Evolutionary conservation across 202 grass and related monocot species (phyloP).

Genomic region (Eragrostis tef): DNA sequence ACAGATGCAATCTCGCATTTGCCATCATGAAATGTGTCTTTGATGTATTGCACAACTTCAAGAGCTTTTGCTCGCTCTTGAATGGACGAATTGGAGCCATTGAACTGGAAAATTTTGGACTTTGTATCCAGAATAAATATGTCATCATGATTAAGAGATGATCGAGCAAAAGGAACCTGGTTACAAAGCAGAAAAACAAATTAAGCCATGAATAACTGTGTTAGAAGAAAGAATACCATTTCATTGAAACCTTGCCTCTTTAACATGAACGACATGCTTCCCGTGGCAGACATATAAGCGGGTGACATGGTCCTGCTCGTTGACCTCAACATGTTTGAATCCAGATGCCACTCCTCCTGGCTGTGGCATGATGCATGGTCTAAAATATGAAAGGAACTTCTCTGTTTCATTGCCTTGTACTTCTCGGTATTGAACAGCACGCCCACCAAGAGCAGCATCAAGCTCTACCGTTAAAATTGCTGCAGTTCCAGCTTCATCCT

Average conservation of each 20-base stretch:
- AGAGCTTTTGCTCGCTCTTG: constrained; percentile 91
- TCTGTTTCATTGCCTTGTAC: constrained; percentile 82
- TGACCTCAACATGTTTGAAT: constrained; percentile 75
- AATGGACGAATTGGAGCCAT: constrained; percentile 84
- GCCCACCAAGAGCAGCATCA: constrained; percentile 81
- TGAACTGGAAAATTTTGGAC: constrained; percentile 88
- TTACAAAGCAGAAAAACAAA: constrained; percentile 7
- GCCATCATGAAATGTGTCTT: constrained; percentile 76
- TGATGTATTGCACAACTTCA: constrained; percentile 86
- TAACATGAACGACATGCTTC: constrained; percentile 80
- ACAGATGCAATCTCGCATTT: constrained; percentile 80
- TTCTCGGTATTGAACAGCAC: constrained; percentile 83
- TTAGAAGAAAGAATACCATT: constrained; percentile 33
- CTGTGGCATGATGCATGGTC: constrained; percentile 81
- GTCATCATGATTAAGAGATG: constrained; percentile 78
- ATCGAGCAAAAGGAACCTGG: constrained; percentile 76
- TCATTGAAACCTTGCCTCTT: constrained; percentile 64
- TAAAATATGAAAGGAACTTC: constrained; percentile 83
- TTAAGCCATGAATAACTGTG: constrained; percentile 7
- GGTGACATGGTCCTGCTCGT: constrained; percentile 58
- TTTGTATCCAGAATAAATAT: constrained; percentile 86
- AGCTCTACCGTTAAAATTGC: constrained; percentile 80
- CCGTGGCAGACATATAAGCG: constrained; percentile 77
- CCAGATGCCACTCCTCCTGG: constrained; percentile 72
- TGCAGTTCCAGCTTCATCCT: constrained; percentile 82